Evolutionary conservation across 495 filamentous ascomycete species (phyloP).

Genomic region (Diplogelasinospora grovesii): DNA sequence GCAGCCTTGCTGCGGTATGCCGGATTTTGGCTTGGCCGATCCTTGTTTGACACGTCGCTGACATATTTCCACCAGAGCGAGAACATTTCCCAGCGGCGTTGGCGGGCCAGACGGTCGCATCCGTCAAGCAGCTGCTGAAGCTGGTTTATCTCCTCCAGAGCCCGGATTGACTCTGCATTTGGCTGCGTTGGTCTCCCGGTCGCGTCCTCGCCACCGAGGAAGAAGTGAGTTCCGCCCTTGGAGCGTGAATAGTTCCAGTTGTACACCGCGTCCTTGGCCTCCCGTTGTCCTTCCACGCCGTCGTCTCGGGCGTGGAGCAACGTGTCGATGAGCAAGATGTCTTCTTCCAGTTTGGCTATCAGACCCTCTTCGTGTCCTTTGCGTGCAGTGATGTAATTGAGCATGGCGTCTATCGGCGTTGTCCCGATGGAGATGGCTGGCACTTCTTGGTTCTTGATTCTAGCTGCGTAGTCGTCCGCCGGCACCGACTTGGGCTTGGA

Average conservation of each 20-base stretch:
- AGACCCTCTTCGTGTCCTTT: not conserved
- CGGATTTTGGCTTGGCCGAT: too few relatives aligned
- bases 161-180: not conserved
- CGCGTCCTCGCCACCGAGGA: constrained; percentile 8
- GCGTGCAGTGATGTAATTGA: constrained; percentile 28
- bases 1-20: not conserved
- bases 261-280: constrained; percentile 28
- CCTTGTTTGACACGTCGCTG: constrained; percentile 2
- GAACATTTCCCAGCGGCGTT: constrained; percentile 35
- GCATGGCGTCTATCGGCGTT: constrained; percentile 39
- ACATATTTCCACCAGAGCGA: constrained; percentile 34
- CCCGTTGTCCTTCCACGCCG: constrained; percentile 24
- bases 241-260: constrained; percentile 24
- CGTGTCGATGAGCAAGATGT: constrained; percentile 17
- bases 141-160: constrained; percentile 20
- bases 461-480: constrained; percentile 15
- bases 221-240: constrained; percentile 24
- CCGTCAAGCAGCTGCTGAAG: constrained; percentile 17
- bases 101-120: not conserved
- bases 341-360: constrained; percentile 15
- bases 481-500: constrained; percentile 21
- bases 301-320: constrained; percentile 29
- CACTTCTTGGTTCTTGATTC: not conserved
- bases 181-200: not conserved
- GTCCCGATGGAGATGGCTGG: constrained; percentile 35